Evolutionary conservation across 2,329 filamentous ascomycete species (phyloP).

Genomic region (Botrytis elliptica): DNA sequence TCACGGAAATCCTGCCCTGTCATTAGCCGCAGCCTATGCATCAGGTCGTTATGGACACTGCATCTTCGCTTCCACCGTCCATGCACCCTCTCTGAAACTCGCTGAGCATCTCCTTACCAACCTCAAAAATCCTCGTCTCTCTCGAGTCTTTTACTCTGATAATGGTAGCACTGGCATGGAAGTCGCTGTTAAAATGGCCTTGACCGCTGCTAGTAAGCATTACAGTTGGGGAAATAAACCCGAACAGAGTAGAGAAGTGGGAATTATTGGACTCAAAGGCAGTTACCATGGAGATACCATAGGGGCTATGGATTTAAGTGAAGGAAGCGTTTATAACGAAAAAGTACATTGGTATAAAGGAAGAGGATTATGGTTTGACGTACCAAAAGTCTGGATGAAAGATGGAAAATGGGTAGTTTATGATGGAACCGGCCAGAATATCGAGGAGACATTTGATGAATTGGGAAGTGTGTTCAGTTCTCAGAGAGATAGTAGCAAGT

Average conservation of each 20-base stretch:
- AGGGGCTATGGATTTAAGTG: slow-evolving; percentile 81
- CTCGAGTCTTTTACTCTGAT: slow-evolving; percentile 77
- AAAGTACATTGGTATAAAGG: slow-evolving; percentile 85
- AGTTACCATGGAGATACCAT: slow-evolving; percentile 89
- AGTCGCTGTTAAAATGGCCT: slow-evolving; percentile 81
- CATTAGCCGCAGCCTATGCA: slow-evolving; percentile 75
- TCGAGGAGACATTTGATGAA: slow-evolving; percentile 38
- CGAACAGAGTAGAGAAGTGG: slow-evolving; percentile 51
- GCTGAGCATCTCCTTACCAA: slow-evolving; percentile 62
- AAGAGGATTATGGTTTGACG: slow-evolving; percentile 78
- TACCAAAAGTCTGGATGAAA: slow-evolving; percentile 67
- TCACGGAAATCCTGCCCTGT: slow-evolving; percentile 70
- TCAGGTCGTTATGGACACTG: slow-evolving; percentile 83
- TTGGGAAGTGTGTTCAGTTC: slow-evolving; percentile 62
- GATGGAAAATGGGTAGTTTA: slow-evolving; percentile 63
- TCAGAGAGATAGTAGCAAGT: slow-evolving; percentile 46
- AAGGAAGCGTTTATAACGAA: slow-evolving; percentile 74
- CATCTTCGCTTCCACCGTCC: slow-evolving; percentile 81
- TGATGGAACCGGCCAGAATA: slow-evolving; percentile 24
- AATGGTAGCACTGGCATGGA: slow-evolving; percentile 82
- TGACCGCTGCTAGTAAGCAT: slow-evolving; percentile 64
- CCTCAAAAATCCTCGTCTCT: slow-evolving; percentile 62
- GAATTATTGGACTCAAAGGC: slow-evolving; percentile 72
- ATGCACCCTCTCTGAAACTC: slow-evolving; percentile 71
- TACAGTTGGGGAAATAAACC: slow-evolving; percentile 58